Evolutionary conservation across 1,284 basidiomycete species (phyloP).

Genomic region (Ganoderma sinense): DNA sequence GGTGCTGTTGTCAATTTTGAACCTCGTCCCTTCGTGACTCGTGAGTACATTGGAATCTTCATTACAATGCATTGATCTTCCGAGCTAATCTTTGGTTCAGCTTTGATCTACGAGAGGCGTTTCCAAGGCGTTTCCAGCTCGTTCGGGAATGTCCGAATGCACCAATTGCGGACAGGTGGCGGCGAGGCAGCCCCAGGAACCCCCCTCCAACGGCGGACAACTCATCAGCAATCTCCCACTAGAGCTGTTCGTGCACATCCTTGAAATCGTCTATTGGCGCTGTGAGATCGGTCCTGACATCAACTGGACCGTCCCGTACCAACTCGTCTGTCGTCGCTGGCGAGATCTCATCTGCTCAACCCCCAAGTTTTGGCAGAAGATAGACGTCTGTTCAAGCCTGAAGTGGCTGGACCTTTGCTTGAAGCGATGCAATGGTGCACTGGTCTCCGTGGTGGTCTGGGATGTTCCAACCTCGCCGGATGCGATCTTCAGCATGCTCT

Average conservation of each 20-base stretch:
- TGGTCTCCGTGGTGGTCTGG: neutral
- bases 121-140: no score
- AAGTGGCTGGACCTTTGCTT: neutral
- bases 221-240: neutral
- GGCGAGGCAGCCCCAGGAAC: no score
- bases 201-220: neutral
- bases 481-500: neutral
- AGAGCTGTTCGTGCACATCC: neutral
- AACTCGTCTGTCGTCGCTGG: slow-evolving; percentile 1
- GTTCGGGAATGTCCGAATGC: no score
- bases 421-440: neutral
- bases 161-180: no score
- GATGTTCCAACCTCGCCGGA: neutral
- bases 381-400: neutral
- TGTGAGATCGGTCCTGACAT: neutral
- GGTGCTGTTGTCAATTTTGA: no score
- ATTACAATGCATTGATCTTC: no score
- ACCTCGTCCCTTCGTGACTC: no score
- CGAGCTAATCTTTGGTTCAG: no score
- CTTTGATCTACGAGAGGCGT: no score
- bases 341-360: neutral
- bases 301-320: neutral
- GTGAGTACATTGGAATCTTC: no score
- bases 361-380: neutral
- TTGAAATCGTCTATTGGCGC: neutral